Evolutionary conservation across 2,329 filamentous ascomycete species (phyloP).

Genomic region (Fusarium nodosum): DNA sequence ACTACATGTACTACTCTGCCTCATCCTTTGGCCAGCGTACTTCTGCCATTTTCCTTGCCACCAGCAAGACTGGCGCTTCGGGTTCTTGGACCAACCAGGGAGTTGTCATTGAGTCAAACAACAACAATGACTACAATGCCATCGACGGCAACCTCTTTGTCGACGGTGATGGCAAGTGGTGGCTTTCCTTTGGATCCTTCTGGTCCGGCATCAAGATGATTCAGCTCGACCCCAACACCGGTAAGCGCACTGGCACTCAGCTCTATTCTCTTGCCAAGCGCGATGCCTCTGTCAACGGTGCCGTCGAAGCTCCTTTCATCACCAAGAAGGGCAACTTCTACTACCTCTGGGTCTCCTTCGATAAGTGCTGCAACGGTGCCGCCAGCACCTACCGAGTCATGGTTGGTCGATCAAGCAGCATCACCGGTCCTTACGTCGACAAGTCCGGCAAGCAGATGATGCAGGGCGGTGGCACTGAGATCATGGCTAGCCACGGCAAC

Average conservation of each 20-base stretch:
- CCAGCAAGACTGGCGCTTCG: slow-evolving; percentile 49
- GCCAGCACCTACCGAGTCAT: slow-evolving; percentile 52
- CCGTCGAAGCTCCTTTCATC: slow-evolving; percentile 52
- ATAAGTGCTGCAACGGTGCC: slow-evolving; percentile 51
- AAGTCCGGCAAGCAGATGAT: slow-evolving; percentile 46
- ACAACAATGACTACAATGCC: slow-evolving; percentile 48
- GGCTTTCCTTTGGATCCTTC: slow-evolving; percentile 53
- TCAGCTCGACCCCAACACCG: slow-evolving; percentile 46
- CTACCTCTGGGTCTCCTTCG: slow-evolving; percentile 54
- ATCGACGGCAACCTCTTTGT: slow-evolving; percentile 52
- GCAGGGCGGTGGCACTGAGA: slow-evolving; percentile 50
- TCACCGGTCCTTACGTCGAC: slow-evolving; percentile 51
- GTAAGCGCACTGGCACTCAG: slow-evolving; percentile 43
- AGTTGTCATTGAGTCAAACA: slow-evolving; percentile 47
- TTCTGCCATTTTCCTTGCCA: slow-evolving; percentile 53
- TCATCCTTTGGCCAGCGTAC: slow-evolving; percentile 49
- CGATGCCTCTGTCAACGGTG: slow-evolving; percentile 33
- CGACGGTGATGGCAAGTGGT: slow-evolving; percentile 50
- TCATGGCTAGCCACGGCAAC: slow-evolving; percentile 49
- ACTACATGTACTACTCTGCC: slow-evolving; percentile 54
- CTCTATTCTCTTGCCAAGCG: slow-evolving; percentile 48
- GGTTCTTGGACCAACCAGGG: slow-evolving; percentile 52
- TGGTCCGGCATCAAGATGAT: slow-evolving; percentile 53
- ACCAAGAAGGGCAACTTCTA: slow-evolving; percentile 50
- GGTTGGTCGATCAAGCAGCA: slow-evolving; percentile 51